Evolutionary conservation across 2,329 filamentous ascomycete genomes (phyloP), one percentile per base, ranked within the genome.

Genomic region (Xylariaceae sp.): DNA sequence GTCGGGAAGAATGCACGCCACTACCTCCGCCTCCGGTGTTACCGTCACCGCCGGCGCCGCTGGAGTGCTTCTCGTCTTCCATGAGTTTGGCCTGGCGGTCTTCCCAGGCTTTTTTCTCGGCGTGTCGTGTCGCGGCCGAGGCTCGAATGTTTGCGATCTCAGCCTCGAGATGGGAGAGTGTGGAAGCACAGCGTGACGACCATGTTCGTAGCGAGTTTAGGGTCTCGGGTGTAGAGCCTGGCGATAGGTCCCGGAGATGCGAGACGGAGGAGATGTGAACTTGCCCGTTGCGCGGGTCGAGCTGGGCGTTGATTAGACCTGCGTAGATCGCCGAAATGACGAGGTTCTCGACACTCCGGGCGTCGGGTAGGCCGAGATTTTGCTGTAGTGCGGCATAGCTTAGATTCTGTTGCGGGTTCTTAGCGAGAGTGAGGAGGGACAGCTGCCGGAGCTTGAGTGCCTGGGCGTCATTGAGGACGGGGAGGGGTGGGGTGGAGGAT

Each of bases 311-410:
- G 39, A 98, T 70, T 2, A 98, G 79, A 33, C 86, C 87, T 5
- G 86, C 82, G 71, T 96, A 97, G 62, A 96, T 86, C 57, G 90
- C 86, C 29, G 83, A 82, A 56, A 92, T 93, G 55, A 97, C 82
- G 49, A 96, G 80, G 54, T 85, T 80, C 72, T 98, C 93, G 44
- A 98, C 81, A 36, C 87, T 81, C 34, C 85, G 77, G 20, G 79
- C 64, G 25, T 78, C 80, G 22, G 77, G 61, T 14, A 97, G 81
- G 44, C 77, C 80, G 36, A 98, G 81, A 1, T 77, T 74, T 6
- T 64, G 54, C 58, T 84, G 80, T 19, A 97, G 80, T 23, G 78
- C 72, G 17, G 72, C 62, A 69, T 98, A 98, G 41, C 79, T 85
- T 20, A 97, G 82, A 59, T 82, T 80, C 44, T 71, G 66, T n/a